phyloP scores from a whole-genome alignment of 2,329 filamentous ascomycete species.

The Tolypocladium tundrense region DNA sequence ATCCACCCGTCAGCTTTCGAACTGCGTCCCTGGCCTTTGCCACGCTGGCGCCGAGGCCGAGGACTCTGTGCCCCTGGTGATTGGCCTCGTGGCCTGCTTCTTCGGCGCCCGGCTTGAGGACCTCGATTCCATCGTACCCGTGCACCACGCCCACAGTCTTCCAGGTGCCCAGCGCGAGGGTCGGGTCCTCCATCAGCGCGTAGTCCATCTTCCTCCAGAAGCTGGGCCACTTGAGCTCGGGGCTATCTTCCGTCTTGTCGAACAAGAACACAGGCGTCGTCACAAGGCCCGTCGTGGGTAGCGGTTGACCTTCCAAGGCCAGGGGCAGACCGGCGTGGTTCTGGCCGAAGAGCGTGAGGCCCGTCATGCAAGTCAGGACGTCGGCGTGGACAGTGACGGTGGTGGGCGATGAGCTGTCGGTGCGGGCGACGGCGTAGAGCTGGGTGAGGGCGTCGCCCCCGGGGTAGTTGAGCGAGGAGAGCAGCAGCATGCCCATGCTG shows the following conservation, averaged over 20 bases:
- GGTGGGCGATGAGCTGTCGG: constrained; percentile 10
- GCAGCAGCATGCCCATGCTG: constrained; percentile 57
- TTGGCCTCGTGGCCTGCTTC: not conserved
- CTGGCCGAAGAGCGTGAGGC: constrained; percentile 55
- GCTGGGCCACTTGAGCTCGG: constrained; percentile 29
- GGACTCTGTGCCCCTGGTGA: constrained; percentile 15
- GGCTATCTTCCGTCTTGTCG: constrained; percentile 52
- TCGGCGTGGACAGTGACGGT: constrained; percentile 47
- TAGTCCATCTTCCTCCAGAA: constrained; percentile 61
- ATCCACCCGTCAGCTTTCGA: constrained; percentile 42
- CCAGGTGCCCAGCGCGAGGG: constrained; percentile 40
- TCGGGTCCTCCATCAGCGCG: constrained; percentile 43
- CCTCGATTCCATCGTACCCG: constrained; percentile 48
- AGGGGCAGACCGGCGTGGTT: constrained; percentile 27
- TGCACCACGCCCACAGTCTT: constrained; percentile 45
- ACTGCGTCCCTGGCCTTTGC: constrained; percentile 28
- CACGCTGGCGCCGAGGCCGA: constrained; percentile 35
- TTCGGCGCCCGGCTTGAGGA: constrained; percentile 39
- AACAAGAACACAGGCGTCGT: constrained; percentile 28
- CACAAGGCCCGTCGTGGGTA: constrained; percentile 8
- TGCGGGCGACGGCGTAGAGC: constrained; percentile 27
- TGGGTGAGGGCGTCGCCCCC: constrained; percentile 67
- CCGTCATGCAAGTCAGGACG: constrained; percentile 60
- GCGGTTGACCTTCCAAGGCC: constrained; percentile 11
- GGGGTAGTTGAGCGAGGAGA: constrained; percentile 88